A percentile compares a stretch with the other conserved stretches of the same genome.
phyloP scores from a whole-genome alignment of 164 flowering plant species.

The Tetrastigma voinierianum region DNA sequence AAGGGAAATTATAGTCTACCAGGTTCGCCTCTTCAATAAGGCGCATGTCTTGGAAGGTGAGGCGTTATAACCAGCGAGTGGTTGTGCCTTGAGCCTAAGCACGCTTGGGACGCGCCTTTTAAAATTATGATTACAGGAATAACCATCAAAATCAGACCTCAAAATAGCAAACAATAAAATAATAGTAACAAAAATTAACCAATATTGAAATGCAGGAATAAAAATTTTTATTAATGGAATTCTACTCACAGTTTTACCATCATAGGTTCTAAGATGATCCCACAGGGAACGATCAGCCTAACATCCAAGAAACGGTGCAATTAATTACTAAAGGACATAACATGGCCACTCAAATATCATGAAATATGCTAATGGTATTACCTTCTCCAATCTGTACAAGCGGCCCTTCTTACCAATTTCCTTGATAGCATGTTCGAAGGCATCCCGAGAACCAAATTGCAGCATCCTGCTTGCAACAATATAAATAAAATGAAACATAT shows the following conservation, averaged over 20 bases:
- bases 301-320: not conserved
- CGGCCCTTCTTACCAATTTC: constrained; percentile 29
- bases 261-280: constrained; percentile 49
- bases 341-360: not conserved
- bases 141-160: not conserved
- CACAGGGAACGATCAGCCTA: constrained; percentile 51
- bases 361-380: constrained; percentile 9
- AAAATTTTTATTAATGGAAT: not conserved
- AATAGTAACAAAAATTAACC: not conserved
- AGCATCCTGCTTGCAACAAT: constrained; percentile 40
- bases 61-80: too few relatives aligned
- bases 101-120: too few relatives aligned
- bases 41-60: too few relatives aligned
- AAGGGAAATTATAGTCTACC: too few relatives aligned
- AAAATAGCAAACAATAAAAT: too few relatives aligned
- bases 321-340: not conserved
- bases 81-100: too few relatives aligned
- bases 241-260: constrained; percentile 68
- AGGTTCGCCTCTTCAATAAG: too few relatives aligned
- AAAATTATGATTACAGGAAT: not conserved
- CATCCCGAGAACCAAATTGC: constrained; percentile 36
- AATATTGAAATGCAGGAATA: not conserved
- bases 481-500: not conserved
- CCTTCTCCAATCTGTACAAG: constrained; percentile 50
- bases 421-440: constrained; percentile 28